Percentiles rank a stretch among this genome's conserved stretches.
Evolutionary conservation across 2,329 filamentous ascomycete genomes (phyloP).

Genomic region (Cryphonectria parasitica): DNA sequence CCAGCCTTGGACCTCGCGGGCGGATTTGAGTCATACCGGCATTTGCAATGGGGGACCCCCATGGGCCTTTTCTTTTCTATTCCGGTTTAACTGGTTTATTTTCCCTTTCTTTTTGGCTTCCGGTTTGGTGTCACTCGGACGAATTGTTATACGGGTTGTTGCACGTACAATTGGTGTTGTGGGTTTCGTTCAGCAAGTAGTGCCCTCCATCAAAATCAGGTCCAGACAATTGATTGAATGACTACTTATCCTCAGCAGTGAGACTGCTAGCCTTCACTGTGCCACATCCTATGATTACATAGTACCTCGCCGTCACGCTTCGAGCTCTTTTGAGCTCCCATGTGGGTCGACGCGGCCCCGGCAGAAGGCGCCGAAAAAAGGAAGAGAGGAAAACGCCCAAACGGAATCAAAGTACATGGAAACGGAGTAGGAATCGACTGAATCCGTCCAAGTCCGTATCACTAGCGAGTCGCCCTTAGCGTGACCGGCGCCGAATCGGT

Average conservation of each 20-base stretch:
- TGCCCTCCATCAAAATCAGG: neutral
- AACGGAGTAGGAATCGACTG: neutral
- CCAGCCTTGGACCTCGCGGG: neutral
- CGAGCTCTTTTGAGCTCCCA: neutral
- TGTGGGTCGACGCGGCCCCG: neutral
- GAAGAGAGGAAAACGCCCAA: neutral
- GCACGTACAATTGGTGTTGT: neutral
- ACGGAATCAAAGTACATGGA: neutral
- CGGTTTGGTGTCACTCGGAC: neutral
- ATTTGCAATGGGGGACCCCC: neutral
- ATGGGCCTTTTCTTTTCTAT: neutral
- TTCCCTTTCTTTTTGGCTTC: no score
- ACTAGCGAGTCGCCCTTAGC: neutral
- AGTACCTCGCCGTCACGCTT: neutral
- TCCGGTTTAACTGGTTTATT: neutral
- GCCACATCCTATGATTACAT: neutral
- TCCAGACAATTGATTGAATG: neutral
- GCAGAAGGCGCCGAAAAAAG: neutral
- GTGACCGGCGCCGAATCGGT: neutral
- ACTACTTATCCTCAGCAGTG: conserved; percentile 2
- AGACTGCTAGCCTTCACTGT: neutral
- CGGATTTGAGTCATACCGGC: neutral
- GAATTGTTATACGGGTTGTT: neutral
- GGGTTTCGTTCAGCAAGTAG: neutral
- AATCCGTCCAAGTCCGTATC: neutral